Conservation (phyloP, 2,329 filamentous ascomycete genomes). For the Penicillium sclerotiorum region DNA sequence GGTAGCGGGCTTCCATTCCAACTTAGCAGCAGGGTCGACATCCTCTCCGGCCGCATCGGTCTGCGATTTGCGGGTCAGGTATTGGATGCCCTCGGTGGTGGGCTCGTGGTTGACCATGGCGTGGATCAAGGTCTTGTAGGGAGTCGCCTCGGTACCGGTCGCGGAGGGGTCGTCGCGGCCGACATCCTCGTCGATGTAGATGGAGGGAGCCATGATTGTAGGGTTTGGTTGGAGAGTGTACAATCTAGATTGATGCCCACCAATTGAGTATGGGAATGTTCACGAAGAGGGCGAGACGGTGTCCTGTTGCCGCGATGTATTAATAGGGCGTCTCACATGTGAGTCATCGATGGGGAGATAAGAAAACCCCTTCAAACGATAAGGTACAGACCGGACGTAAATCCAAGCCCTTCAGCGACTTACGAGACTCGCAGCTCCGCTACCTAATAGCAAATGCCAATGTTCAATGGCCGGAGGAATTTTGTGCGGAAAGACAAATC, state of each 20-base stretch:
- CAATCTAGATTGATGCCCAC: not conserved
- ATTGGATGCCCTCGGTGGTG: slow-evolving; percentile 60
- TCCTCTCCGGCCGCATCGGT: slow-evolving; percentile 62
- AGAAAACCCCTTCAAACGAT: not conserved
- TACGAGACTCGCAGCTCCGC: not conserved
- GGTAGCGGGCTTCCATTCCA: slow-evolving; percentile 78
- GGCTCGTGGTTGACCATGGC: slow-evolving; percentile 73
- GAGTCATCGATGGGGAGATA: not conserved
- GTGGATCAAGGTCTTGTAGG: slow-evolving; percentile 79
- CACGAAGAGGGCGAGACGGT: not conserved
- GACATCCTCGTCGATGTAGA: slow-evolving; percentile 80
- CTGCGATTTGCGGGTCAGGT: slow-evolving; percentile 69
- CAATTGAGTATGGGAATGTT: not conserved
- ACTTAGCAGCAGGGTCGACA: slow-evolving; percentile 64
- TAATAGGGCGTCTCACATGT: not conserved
- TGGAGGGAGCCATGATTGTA: slow-evolving; percentile 39
- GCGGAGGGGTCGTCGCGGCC: slow-evolving; percentile 70
- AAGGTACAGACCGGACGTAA: not conserved
- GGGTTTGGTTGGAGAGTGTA: too few relatives aligned
- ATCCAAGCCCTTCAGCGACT: too few relatives aligned
- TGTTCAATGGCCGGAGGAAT: slow-evolving; percentile 1
- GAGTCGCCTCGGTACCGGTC: slow-evolving; percentile 69
- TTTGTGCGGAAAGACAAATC: not conserved
- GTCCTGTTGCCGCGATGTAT: too few relatives aligned
- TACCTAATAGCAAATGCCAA: not conserved